A percentile compares a stretch with the other conserved stretches of the same genome.
phyloP scores from a whole-genome alignment of 768 basidiomycete species.

The Leccinum incarnatum region DNA sequence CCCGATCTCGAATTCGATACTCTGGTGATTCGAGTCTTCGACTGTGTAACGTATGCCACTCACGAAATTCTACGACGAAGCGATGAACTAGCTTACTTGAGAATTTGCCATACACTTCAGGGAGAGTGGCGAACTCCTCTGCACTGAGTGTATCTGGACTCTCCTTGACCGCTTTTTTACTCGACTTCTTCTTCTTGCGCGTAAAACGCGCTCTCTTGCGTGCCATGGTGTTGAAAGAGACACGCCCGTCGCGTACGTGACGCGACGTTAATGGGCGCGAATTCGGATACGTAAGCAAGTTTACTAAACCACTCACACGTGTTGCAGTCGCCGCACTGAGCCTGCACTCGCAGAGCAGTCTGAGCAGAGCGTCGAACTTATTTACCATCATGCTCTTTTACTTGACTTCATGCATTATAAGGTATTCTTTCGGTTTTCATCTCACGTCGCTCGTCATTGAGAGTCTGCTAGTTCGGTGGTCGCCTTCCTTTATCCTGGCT shows the following conservation, averaged over 20 bases:
- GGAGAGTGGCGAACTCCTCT: conserved; percentile 14
- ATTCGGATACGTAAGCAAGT: conserved; percentile 22
- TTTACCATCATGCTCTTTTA: conserved; percentile 39
- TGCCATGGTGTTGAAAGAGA: conserved; percentile 20
- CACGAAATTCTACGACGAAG: not conserved
- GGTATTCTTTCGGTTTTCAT: conserved; percentile 34
- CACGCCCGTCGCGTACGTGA: conserved; percentile 19
- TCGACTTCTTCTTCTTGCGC: conserved; percentile 12
- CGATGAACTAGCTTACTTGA: conserved; percentile 11
- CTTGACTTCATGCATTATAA: conserved; percentile 40
- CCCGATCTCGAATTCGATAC: conserved; percentile 26
- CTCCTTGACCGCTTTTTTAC: not conserved
- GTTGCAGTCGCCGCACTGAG: conserved; percentile 4
- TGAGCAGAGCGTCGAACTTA: conserved; percentile 1
- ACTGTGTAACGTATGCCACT: conserved; percentile 7
- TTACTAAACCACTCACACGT: conserved; percentile 14
- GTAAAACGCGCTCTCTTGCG: conserved; percentile 22
- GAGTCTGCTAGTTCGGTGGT: conserved; percentile 50
- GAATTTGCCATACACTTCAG: conserved; percentile 11
- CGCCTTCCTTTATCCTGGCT: conserved; percentile 89
- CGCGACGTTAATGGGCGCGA: conserved; percentile 30
- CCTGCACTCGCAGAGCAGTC: not conserved
- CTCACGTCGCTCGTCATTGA: conserved; percentile 10
- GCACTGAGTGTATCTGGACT: conserved; percentile 6
- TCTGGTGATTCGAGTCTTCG: conserved; percentile 9